Evolutionary conservation across 345 rosid genomes (phyloP).

Genomic region (Euphorbia lathyris): DNA sequence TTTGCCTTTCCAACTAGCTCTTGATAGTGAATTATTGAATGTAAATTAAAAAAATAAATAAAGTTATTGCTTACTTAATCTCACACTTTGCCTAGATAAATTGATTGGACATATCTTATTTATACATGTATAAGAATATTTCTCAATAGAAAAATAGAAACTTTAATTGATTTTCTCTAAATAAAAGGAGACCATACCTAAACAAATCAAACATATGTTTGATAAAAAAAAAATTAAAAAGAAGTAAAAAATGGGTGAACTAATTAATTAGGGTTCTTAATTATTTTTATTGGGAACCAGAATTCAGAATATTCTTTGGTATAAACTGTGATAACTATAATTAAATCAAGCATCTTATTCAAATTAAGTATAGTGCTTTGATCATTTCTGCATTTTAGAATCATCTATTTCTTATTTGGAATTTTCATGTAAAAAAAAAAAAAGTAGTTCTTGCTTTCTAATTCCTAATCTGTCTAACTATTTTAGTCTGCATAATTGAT

Average conservation of each 20-base stretch:
- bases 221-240: background rate
- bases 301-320: slow-evolving; percentile 2
- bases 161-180: too few relatives aligned
- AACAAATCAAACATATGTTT: background rate
- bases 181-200: background rate
- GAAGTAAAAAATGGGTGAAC: background rate
- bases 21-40: background rate
- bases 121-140: background rate
- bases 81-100: background rate
- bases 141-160: too few relatives aligned
- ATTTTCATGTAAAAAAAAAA: background rate
- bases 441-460: background rate
- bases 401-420: background rate
- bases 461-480: too few relatives aligned
- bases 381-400: background rate
- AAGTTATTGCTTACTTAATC: slow-evolving; percentile 10
- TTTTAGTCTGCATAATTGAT: too few relatives aligned
- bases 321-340: background rate
- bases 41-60: background rate
- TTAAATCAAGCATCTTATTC: background rate
- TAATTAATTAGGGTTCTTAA: too few relatives aligned
- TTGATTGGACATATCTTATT: background rate
- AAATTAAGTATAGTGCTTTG: background rate
- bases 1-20: slow-evolving; percentile 26
- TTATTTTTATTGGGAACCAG: too few relatives aligned